Evolutionary conservation across 1,284 basidiomycete species (phyloP).

Genomic region (Pseudozyma sp.): DNA sequence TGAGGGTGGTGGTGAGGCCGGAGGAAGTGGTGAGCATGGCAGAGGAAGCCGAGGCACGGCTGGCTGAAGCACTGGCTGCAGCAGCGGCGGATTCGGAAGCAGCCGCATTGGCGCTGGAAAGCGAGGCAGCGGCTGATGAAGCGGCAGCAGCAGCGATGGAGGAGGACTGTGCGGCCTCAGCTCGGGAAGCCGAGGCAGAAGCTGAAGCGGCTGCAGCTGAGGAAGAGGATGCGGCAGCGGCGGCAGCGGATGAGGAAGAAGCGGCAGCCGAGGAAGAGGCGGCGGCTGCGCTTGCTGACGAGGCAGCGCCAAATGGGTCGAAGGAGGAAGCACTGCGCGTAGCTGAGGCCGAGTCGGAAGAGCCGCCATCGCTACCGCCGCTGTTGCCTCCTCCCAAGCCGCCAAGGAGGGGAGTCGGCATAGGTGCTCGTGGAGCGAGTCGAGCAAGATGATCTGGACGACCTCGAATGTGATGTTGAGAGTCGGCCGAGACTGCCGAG

Average conservation of each 20-base stretch:
- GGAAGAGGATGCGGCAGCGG: slow-evolving; percentile 23
- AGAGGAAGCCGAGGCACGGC: slow-evolving; percentile 23
- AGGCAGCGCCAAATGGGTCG: slow-evolving; percentile 12
- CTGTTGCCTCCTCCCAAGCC: slow-evolving; percentile 2
- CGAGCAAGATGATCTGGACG: slow-evolving; percentile 23
- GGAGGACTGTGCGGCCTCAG: slow-evolving; percentile 28
- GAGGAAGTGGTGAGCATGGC: slow-evolving; percentile 18
- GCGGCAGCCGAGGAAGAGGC: slow-evolving; percentile 9
- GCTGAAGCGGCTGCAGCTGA: slow-evolving; percentile 27
- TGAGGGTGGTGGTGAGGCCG: slow-evolving; percentile 33
- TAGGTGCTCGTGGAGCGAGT: slow-evolving; percentile 19
- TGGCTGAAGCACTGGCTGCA: slow-evolving; percentile 25
- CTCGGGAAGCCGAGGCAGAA: slow-evolving; percentile 22
- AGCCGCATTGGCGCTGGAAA: slow-evolving; percentile 23
- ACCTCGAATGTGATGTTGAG: slow-evolving; percentile 23
- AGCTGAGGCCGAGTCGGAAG: slow-evolving; percentile 11
- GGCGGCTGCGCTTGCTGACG: slow-evolving; percentile 7
- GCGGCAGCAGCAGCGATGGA: slow-evolving; percentile 32
- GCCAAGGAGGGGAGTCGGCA: background rate
- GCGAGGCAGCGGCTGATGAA: slow-evolving; percentile 25
- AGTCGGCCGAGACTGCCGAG: slow-evolving; percentile 16
- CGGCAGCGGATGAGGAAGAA: slow-evolving; percentile 28
- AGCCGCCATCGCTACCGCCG: slow-evolving; percentile 1
- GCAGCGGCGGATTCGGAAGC: slow-evolving; percentile 11
- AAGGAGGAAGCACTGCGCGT: slow-evolving; percentile 14